Conservation (phyloP, 1,139 yeast species). For the Nadsonia commutata region DNA sequence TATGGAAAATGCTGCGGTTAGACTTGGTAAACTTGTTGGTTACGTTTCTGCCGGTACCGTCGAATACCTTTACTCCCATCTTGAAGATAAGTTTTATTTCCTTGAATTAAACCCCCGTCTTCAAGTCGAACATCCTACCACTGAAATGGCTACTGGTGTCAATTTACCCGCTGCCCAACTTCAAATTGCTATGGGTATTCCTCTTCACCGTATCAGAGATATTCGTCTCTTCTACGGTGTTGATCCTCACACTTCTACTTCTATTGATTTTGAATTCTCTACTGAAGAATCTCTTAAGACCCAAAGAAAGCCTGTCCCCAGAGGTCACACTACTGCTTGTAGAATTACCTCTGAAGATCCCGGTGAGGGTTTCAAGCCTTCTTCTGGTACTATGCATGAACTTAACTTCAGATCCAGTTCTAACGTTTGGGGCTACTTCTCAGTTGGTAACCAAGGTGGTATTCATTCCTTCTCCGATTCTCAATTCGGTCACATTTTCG, state of each 20-base stretch:
- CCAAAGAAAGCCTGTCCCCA: slow-evolving; percentile 88
- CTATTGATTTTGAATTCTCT: slow-evolving; percentile 81
- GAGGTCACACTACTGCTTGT: slow-evolving; percentile 98
- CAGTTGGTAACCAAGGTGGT: slow-evolving; percentile 91
- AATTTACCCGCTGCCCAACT: slow-evolving; percentile 96
- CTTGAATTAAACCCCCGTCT: slow-evolving; percentile 93
- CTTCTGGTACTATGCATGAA: slow-evolving; percentile 93
- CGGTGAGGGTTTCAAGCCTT: slow-evolving; percentile 97
- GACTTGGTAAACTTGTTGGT: slow-evolving; percentile 91
- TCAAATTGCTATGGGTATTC: slow-evolving; percentile 98
- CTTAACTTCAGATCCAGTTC: slow-evolving; percentile 92
- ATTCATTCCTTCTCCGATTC: slow-evolving; percentile 97
- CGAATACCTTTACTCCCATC: slow-evolving; percentile 86
- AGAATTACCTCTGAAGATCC: slow-evolving; percentile 99
- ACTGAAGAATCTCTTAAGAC: slow-evolving; percentile 53
- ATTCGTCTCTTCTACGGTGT: slow-evolving; percentile 88
- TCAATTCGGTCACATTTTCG: slow-evolving; percentile 96
- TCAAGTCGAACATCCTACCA: slow-evolving; percentile 98
- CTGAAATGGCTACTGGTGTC: slow-evolving; percentile 98
- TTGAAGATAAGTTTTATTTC: slow-evolving; percentile 89
- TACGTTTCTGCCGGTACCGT: slow-evolving; percentile 98
- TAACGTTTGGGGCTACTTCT: slow-evolving; percentile 98
- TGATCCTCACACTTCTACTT: slow-evolving; percentile 84
- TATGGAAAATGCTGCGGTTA: slow-evolving; percentile 95
- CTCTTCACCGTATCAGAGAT: slow-evolving; percentile 87